A percentile compares a stretch with the other conserved stretches of the same genome.
Conservation (phyloP, 1,284 basidiomycete genomes). For the Heimioporus punctisporus region DNA sequence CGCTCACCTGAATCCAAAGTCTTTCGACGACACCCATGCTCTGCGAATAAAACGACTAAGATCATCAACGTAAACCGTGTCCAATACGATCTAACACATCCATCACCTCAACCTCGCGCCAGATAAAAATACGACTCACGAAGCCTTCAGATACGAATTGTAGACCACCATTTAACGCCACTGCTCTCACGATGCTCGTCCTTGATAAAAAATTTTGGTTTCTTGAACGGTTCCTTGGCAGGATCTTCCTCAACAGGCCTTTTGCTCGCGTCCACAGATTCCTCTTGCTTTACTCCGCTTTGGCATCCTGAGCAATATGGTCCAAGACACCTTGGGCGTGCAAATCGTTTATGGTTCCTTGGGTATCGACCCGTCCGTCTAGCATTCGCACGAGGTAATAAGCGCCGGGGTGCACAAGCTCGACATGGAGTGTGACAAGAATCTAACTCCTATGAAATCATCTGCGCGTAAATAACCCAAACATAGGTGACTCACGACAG, state of each 20-base stretch:
- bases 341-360: slow-evolving; percentile 55
- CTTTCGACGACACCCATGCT: slow-evolving; percentile 48
- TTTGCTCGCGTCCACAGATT: slow-evolving; percentile 15
- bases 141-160: slow-evolving; percentile 60
- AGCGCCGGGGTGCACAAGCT: slow-evolving; percentile 59
- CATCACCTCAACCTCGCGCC: no score
- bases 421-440: slow-evolving; percentile 66
- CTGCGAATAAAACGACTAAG: slow-evolving; percentile 35
- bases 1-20: slow-evolving; percentile 50
- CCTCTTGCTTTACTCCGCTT: slow-evolving; percentile 24
- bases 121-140: slow-evolving; percentile 33
- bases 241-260: slow-evolving; percentile 15
- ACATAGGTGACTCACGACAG: no score
- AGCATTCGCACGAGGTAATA: slow-evolving; percentile 62
- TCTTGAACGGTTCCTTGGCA: slow-evolving; percentile 31
- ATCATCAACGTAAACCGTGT: slow-evolving; percentile 45
- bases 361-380: slow-evolving; percentile 59
- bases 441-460: slow-evolving; percentile 38
- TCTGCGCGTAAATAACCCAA: background rate
- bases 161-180: slow-evolving; percentile 69
- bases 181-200: slow-evolving; percentile 63
- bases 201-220: slow-evolving; percentile 51
- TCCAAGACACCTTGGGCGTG: slow-evolving; percentile 50
- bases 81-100: slow-evolving; percentile 45
- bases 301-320: slow-evolving; percentile 40